Conservation (phyloP, 129 eudicot species). For the Chrysanthemum lavandulifolium region DNA sequence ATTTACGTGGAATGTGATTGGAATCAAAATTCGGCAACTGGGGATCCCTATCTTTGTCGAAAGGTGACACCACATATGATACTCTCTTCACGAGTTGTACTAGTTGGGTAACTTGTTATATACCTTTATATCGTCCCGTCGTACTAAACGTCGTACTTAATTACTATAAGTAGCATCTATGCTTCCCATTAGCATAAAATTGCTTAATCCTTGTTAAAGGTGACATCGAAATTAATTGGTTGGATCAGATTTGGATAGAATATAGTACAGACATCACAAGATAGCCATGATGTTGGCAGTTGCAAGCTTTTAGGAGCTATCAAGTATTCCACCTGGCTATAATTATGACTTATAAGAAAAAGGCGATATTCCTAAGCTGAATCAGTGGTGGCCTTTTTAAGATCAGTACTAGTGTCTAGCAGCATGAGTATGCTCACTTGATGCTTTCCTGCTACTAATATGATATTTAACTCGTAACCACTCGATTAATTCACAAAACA, state of each 20-base stretch:
- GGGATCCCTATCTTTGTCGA: too few relatives aligned
- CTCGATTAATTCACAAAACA: conserved; percentile 24
- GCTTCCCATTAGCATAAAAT: not conserved
- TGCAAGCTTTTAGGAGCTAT: conserved; percentile 22
- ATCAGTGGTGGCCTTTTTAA: conserved; percentile 13
- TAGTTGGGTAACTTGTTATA: too few relatives aligned
- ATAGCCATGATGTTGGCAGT: conserved; percentile 26
- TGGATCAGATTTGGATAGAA: not conserved
- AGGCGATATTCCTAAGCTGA: conserved; percentile 8
- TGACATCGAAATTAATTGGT: not conserved
- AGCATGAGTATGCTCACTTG: conserved; percentile 23
- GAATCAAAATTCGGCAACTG: too few relatives aligned
- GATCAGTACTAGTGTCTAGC: conserved; percentile 15
- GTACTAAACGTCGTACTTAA: too few relatives aligned
- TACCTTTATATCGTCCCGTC: too few relatives aligned
- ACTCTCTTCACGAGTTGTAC: too few relatives aligned
- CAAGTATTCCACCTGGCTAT: conserved; percentile 23
- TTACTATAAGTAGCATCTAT: too few relatives aligned
- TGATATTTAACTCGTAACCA: conserved; percentile 8
- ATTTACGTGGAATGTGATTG: too few relatives aligned
- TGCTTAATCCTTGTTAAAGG: conserved; percentile 5
- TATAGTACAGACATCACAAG: conserved; percentile 9
- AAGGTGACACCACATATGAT: too few relatives aligned
- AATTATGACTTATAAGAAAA: conserved; percentile 18
- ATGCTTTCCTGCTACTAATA: conserved; percentile 13